Evolutionary conservation across 2,329 filamentous ascomycete genomes (phyloP).

Genomic region (Sporothrix euskadiensis): DNA sequence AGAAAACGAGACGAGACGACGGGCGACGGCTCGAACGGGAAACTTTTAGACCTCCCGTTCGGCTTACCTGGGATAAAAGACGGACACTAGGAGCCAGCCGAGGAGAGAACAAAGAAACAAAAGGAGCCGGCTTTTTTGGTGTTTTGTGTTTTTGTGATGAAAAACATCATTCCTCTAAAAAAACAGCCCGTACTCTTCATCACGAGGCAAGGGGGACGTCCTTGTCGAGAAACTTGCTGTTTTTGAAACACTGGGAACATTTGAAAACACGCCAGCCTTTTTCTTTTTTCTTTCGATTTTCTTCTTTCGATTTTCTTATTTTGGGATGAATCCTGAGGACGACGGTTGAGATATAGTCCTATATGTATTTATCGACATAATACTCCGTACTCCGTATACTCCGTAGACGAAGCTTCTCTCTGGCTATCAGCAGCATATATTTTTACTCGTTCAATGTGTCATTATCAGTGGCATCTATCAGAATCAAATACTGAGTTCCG

Average conservation of each 20-base stretch:
- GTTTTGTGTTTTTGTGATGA: neutral
- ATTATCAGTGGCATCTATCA: too few species aligned
- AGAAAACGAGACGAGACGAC: neutral
- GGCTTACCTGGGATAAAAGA: constrained; percentile 25
- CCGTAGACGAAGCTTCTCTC: too few species aligned
- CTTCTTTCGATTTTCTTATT: neutral
- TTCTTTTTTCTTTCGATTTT: too few species aligned
- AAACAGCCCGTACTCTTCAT: neutral
- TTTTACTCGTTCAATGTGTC: too few species aligned
- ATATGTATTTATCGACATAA: too few species aligned
- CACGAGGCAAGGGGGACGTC: neutral
- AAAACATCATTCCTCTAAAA: neutral
- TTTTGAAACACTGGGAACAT: neutral
- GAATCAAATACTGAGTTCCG: too few species aligned
- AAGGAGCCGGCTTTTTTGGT: neutral
- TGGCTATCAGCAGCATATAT: too few species aligned
- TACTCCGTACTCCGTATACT: too few species aligned
- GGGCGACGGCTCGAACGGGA: constrained; percentile 23
- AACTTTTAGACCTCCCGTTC: constrained; percentile 21
- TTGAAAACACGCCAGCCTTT: neutral
- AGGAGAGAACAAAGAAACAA: constrained; percentile 16
- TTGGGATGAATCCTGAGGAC: neutral
- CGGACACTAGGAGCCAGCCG: constrained; percentile 32
- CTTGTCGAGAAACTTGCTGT: neutral
- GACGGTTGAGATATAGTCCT: too few species aligned